phyloP scores from a whole-genome alignment of 352 stramenopile genomes.

The Globisporangium heterothallicum region DNA sequence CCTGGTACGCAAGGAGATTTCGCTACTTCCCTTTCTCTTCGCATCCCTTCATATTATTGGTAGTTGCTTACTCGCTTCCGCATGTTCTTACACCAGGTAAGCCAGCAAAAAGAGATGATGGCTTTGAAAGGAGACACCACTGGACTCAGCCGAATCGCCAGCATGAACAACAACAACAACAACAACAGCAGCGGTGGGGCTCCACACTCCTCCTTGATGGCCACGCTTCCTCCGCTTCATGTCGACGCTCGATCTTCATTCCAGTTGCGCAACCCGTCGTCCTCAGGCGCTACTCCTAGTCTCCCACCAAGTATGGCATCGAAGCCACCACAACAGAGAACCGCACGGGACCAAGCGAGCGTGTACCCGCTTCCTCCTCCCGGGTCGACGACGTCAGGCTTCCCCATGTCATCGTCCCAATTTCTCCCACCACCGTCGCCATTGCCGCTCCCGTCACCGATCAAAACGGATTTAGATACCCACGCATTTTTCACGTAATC shows the following conservation, averaged over 20 bases:
- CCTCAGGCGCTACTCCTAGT: not conserved
- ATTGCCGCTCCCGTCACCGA: slow-evolving; percentile 65
- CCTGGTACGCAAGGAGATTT: slow-evolving; percentile 43
- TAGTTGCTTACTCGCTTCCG: not conserved
- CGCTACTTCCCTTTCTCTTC: not conserved
- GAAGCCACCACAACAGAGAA: not conserved
- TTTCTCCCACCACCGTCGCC: slow-evolving; percentile 23
- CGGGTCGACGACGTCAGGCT: not conserved
- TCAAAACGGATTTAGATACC: slow-evolving; percentile 83
- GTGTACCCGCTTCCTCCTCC: not conserved
- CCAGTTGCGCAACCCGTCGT: slow-evolving; percentile 11
- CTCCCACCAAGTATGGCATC: not conserved
- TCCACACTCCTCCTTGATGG: slow-evolving; percentile 14
- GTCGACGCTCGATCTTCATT: slow-evolving; percentile 22
- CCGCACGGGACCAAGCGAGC: not conserved
- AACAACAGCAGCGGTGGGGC: not conserved
- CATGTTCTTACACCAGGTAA: slow-evolving; percentile 24
- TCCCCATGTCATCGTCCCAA: not conserved
- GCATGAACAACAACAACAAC: no score
- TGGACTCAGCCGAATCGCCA: no score
- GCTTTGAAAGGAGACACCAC: slow-evolving; percentile 41
- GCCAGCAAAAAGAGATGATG: slow-evolving; percentile 68
- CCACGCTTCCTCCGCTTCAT: slow-evolving; percentile 13
- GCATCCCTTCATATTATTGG: not conserved
- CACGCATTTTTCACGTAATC: slow-evolving; percentile 85